These are phyloP conservation scores for Fraxinus greggii DNA, from an alignment of 305 asterid genomes.

Conservation along the genomic window DNA sequence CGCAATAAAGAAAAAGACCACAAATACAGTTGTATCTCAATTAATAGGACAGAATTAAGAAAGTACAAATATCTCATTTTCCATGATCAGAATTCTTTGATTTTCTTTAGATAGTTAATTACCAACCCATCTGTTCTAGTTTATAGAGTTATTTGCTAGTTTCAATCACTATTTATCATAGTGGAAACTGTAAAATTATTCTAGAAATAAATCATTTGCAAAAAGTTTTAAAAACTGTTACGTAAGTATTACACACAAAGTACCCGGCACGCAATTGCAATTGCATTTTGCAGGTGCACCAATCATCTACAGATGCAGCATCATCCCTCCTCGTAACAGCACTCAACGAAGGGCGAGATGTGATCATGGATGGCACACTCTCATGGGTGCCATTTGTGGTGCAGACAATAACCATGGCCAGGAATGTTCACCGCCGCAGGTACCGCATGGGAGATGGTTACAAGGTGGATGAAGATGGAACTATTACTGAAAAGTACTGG, in stretches of 20 bases:
- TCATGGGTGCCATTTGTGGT: slow-evolving; percentile 94
- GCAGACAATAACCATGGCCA: slow-evolving; percentile 93
- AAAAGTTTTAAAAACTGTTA: not conserved
- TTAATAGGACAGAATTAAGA: not conserved
- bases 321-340: slow-evolving; percentile 97
- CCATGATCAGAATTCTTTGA: not conserved
- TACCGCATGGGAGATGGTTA: slow-evolving; percentile 94
- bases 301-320: slow-evolving; percentile 97
- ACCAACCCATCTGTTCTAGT: not conserved
- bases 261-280: not conserved
- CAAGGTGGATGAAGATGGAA: slow-evolving; percentile 61
- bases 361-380: slow-evolving; percentile 96
- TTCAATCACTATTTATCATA: not conserved
- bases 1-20: not conserved
- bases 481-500: slow-evolving; percentile 80
- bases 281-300: slow-evolving; percentile 67
- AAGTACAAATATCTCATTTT: not conserved
- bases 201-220: not conserved
- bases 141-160: not conserved
- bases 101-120: not conserved
- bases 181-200: not conserved
- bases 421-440: slow-evolving; percentile 82
- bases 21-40: not conserved
- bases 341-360: slow-evolving; percentile 94
- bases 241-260: not conserved